Percentiles rank a stretch among this genome's conserved stretches.
phyloP scores from a whole-genome alignment of 2,329 filamentous ascomycete genomes.

The Phialocephala subalpina region DNA sequence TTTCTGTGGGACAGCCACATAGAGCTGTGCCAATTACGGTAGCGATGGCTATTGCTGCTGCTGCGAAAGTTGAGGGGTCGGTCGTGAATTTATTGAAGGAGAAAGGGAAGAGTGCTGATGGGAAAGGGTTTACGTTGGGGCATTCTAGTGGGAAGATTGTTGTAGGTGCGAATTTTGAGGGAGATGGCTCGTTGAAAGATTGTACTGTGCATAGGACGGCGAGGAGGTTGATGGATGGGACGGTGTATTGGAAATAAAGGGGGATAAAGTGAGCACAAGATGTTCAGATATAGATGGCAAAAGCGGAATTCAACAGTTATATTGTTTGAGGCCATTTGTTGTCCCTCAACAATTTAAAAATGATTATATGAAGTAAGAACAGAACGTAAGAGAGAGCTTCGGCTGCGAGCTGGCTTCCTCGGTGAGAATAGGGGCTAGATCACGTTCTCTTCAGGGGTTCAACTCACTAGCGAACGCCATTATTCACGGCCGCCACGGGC shows the following conservation, averaged over 20 bases:
- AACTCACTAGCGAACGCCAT: neutral
- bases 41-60: constrained; percentile 56
- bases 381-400: no score
- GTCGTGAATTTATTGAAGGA: constrained; percentile 46
- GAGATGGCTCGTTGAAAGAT: constrained; percentile 44
- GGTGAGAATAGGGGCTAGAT: neutral
- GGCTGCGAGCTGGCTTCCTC: neutral
- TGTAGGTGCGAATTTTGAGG: constrained; percentile 51
- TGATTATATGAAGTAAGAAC: no score
- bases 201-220: constrained; percentile 57
- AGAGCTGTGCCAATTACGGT: constrained; percentile 64
- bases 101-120: constrained; percentile 36
- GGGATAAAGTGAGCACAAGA: neutral
- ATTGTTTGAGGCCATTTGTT: neutral
- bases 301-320: neutral
- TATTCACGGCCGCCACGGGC: constrained; percentile 7
- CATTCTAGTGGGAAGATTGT: constrained; percentile 56
- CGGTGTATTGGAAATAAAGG: constrained; percentile 50
- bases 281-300: neutral
- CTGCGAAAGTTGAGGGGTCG: constrained; percentile 53
- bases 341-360: no score
- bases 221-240: constrained; percentile 55
- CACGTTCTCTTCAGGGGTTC: neutral
- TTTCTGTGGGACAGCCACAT: constrained; percentile 65
- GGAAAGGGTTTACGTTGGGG: constrained; percentile 49